Evolutionary conservation across 1,284 basidiomycete species (phyloP).

Genomic region (Pulchroboletus neoregius): DNA sequence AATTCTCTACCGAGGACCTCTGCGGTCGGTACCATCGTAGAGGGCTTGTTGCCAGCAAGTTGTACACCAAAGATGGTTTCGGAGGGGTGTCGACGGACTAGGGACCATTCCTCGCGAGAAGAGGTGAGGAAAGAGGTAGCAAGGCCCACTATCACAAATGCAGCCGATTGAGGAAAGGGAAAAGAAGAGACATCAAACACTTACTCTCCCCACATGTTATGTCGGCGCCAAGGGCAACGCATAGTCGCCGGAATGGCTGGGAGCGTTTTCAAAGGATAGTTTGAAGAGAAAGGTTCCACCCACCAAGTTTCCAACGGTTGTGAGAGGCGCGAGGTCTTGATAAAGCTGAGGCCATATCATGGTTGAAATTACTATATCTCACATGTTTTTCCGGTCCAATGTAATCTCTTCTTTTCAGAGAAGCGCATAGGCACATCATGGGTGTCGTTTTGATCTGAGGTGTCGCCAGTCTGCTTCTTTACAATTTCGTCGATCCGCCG

Average conservation of each 20-base stretch:
- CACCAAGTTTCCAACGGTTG: conserved; percentile 93
- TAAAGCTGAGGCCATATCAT: conserved; percentile 4
- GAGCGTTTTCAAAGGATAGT: conserved; percentile 2
- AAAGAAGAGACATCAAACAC: conserved; percentile 13
- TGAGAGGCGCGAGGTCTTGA: conserved; percentile 87
- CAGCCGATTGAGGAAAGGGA: conserved; percentile 1
- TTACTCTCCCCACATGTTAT: conserved; percentile 94
- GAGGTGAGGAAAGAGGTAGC: conserved; percentile 78
- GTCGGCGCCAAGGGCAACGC: conserved; percentile 83
- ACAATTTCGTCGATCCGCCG: conserved; percentile 31
- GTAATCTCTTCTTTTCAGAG: conserved; percentile 80
- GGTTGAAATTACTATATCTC: conserved; percentile 26
- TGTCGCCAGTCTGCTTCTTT: conserved; percentile 31
- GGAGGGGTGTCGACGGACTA: conserved; percentile 82
- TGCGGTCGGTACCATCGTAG: conserved; percentile 75
- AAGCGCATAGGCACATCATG: conserved; percentile 71
- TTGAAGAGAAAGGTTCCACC: conserved; percentile 19
- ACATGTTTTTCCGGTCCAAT: conserved; percentile 90
- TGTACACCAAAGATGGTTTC: conserved; percentile 93
- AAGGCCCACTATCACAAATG: conserved; percentile 61
- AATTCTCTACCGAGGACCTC: conserved; percentile 78
- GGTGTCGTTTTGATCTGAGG: conserved; percentile 43
- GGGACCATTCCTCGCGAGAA: conserved; percentile 88
- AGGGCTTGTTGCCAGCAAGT: conserved; percentile 74
- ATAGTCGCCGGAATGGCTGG: conserved; percentile 90